These are phyloP conservation scores for Diaporthe ampelina DNA, from an alignment of 2,329 filamentous ascomycete species.

Conservation along the genomic window DNA sequence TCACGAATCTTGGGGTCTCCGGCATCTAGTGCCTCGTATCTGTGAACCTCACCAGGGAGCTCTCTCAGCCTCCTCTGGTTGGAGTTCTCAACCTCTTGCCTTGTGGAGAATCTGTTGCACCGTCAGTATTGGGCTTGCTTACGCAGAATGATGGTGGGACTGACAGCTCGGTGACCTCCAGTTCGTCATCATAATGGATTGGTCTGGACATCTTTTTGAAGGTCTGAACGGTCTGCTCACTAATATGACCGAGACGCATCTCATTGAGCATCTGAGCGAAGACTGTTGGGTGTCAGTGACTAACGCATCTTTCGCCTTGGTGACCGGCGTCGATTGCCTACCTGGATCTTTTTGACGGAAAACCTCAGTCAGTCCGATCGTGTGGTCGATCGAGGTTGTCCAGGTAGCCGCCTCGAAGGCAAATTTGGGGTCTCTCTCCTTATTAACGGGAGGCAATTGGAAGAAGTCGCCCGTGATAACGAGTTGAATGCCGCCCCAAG, in stretches of 20 bases:
- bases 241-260: conserved; percentile 91
- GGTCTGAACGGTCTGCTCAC: conserved; percentile 78
- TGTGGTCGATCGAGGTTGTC: conserved; percentile 93
- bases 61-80: conserved; percentile 81
- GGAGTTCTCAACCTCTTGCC: conserved; percentile 88
- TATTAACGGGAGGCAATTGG: conserved; percentile 92
- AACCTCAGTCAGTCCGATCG: conserved; percentile 93
- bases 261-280: conserved; percentile 98
- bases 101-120: conserved; percentile 79
- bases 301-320: conserved; percentile 24
- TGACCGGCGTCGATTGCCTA: conserved; percentile 50
- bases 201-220: conserved; percentile 83
- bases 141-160: conserved; percentile 45
- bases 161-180: conserved; percentile 87
- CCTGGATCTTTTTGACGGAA: conserved; percentile 92
- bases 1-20: conserved; percentile 82
- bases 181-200: conserved; percentile 78
- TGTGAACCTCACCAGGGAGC: conserved; percentile 76
- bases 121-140: conserved; percentile 46
- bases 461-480: conserved; percentile 98
- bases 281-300: conserved; percentile 58
- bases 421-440: conserved; percentile 81
- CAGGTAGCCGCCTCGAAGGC: conserved; percentile 94
- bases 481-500: conserved; percentile 96
- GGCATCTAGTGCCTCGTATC: conserved; percentile 81